Conservation (phyloP, 169 alveolate genomes). For the Plasmodium vinckei region DNA sequence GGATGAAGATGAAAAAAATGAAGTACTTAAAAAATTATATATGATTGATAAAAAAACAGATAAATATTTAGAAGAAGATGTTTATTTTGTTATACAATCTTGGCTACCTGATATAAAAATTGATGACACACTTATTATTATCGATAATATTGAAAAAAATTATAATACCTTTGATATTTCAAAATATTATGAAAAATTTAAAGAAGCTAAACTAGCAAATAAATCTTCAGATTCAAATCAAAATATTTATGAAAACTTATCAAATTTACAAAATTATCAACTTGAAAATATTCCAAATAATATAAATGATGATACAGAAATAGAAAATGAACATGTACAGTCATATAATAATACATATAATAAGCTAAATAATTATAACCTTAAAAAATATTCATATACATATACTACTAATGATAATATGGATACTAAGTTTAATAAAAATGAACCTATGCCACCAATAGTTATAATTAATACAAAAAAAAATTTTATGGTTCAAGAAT, state of each 20-base stretch:
- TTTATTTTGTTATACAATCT: slow-evolving; percentile 54
- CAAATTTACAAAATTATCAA: slow-evolving; percentile 12
- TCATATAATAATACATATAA: slow-evolving; percentile 64
- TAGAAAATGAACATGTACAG: slow-evolving; percentile 46
- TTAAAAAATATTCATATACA: slow-evolving; percentile 53
- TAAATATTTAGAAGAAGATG: slow-evolving; percentile 62
- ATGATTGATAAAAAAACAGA: slow-evolving; percentile 64
- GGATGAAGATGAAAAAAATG: slow-evolving; percentile 74
- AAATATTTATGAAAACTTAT: too few relatives aligned
- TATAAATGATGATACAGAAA: slow-evolving; percentile 57
- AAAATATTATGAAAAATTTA: slow-evolving; percentile 57
- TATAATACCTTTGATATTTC: slow-evolving; percentile 59
- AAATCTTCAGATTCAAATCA: slow-evolving; percentile 4
- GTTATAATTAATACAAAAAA: slow-evolving; percentile 58
- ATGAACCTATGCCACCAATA: slow-evolving; percentile 73
- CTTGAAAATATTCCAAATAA: slow-evolving; percentile 64
- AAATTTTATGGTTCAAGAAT: slow-evolving; percentile 58
- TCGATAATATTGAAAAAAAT: slow-evolving; percentile 53
- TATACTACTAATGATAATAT: slow-evolving; percentile 56
- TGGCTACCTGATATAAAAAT: slow-evolving; percentile 72
- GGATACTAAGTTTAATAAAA: slow-evolving; percentile 43
- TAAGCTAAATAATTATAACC: slow-evolving; percentile 43
- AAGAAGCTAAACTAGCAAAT: slow-evolving; percentile 28
- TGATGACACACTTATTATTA: slow-evolving; percentile 59
- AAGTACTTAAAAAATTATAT: slow-evolving; percentile 57